Base-by-base conservation (phyloP, 306 rosid genomes). In the Cicer arietinum region DNA sequence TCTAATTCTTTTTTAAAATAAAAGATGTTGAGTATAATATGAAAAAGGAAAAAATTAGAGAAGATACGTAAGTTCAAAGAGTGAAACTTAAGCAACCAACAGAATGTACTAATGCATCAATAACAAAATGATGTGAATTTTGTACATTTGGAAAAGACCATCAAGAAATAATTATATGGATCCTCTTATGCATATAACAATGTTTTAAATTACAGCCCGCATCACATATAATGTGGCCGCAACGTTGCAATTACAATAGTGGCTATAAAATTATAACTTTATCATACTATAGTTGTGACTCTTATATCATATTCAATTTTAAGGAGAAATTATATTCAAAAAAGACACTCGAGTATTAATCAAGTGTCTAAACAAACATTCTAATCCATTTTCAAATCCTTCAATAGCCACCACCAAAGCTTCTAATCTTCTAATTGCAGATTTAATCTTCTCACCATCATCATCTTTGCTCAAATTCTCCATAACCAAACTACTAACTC, bases 361-460 rank as follows among this genome's bases (percentile, higher is more conserved):
- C 61, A 90, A 50, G 39, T 83, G 83, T 86, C 88, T 85, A 86
- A 89, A 93, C 84, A 93, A 75, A 25, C 86, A 61, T 71, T 86
- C 95, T 68, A 87, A 73, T 7, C 81, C 87, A 69, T 69, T 75
- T 73, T 89, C 96, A 71, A 89, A 30, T 47, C 80, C 80, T 75
- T 81, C 89, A 64, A 93, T 77, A 43, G 80, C 84, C 2, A 8
- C 75, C n/a, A 85, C 90, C 81, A 93, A 82, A 48, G 75, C 75
- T 80, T 84, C 77, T 77, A 89, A 72, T 77, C 76, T 88, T 67
- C 69, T 76, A 74, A 83, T 81, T 16, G 85, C 82, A 13, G 45
- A 64, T 75, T 87, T 78, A 44, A 87, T 80, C 86, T 80, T 89
- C 73, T 79, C 87, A 20, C 12, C 82, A 17, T 67, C 86, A 62